These are phyloP conservation scores for Chlamydomonas sp. DNA, from an alignment of 139 green algal genomes.

Conservation along the genomic window DNA sequence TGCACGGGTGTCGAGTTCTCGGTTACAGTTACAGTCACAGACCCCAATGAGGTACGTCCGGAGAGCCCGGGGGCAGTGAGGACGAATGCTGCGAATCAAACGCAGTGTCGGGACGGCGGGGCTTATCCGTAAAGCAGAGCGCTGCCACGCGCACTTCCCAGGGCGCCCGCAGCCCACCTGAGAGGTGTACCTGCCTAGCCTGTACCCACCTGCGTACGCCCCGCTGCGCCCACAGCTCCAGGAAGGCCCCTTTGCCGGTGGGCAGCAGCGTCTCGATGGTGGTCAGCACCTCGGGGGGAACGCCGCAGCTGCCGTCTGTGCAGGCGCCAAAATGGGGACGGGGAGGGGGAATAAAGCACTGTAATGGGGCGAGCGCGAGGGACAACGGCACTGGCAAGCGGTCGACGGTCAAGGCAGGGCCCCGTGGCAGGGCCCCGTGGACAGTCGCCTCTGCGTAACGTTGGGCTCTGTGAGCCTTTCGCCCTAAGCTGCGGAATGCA, in stretches of 20 bases:
- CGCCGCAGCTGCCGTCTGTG: constrained; percentile 46
- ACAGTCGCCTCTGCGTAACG: too few species aligned
- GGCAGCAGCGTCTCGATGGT: constrained; percentile 90
- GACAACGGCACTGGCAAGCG: background rate
- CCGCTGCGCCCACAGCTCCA: constrained; percentile 56
- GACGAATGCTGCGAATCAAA: too few species aligned
- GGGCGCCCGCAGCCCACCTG: background rate
- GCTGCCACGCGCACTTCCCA: background rate
- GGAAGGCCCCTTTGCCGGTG: constrained; percentile 43
- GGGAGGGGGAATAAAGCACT: background rate
- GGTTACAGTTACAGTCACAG: background rate
- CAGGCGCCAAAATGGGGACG: background rate
- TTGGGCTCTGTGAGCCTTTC: too few species aligned
- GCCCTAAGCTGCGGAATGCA: too few species aligned
- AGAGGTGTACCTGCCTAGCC: too few species aligned
- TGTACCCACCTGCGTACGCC: constrained; percentile 25
- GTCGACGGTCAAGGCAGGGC: too few species aligned
- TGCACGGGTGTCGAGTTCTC: background rate
- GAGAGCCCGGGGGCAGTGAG: too few species aligned
- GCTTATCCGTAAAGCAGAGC: background rate
- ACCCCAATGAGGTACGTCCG: too few species aligned
- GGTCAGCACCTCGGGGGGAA: constrained; percentile 70
- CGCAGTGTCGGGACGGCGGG: too few species aligned
- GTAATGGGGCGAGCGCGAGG: background rate
- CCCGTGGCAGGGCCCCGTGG: too few species aligned